phyloP scores from a whole-genome alignment of 2,329 filamentous ascomycete species.

The Paraconiothyrium brasiliense region DNA sequence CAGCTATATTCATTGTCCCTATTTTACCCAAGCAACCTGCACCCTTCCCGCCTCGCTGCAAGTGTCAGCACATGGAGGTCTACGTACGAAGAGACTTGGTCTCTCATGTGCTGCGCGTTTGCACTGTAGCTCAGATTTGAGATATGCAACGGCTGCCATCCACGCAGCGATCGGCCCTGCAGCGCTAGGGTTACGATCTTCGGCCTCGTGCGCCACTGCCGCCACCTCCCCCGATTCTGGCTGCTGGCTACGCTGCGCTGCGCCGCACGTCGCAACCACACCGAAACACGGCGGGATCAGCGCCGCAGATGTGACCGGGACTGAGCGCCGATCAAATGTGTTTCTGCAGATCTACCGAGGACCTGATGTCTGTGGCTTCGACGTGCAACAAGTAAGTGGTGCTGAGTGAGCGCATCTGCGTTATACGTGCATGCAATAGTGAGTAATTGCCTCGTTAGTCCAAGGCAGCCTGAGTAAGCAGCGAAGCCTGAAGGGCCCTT shows the following conservation, averaged over 20 bases:
- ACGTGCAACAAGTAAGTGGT: neutral
- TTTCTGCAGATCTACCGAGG: neutral
- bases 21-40: no score
- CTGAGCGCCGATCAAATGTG: neutral
- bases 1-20: no score
- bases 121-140: no score
- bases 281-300: constrained; percentile 1
- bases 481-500: neutral
- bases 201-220: constrained; percentile 11
- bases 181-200: constrained; percentile 3
- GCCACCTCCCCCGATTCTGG: neutral
- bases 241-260: neutral
- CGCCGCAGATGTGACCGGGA: neutral
- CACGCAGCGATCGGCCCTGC: constrained; percentile 4
- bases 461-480: constrained; percentile 12
- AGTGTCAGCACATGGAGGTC: no score
- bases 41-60: no score
- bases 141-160: constrained; percentile 1
- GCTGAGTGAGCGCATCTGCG: neutral
- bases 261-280: neutral
- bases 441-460: constrained; percentile 1
- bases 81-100: no score
- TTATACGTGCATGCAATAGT: neutral
- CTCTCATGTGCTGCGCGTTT: no score
- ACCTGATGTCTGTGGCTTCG: neutral